phyloP scores from a whole-genome alignment of 768 basidiomycete genomes.

The Hemileccinum rubropunctum region DNA sequence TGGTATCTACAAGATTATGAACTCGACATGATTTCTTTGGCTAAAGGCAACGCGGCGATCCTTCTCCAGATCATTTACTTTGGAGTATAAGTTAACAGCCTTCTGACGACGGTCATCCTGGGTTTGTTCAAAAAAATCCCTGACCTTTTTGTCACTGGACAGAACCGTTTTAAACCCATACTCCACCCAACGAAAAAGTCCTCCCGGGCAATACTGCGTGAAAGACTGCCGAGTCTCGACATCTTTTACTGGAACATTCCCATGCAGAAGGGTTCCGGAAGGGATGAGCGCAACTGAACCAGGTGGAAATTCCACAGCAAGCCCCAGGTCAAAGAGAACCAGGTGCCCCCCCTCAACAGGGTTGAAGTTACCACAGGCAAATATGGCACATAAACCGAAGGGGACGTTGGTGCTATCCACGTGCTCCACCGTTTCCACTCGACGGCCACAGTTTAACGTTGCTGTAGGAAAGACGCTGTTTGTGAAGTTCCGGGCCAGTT shows the following conservation, averaged over 20 bases:
- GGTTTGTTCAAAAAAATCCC: too few species aligned
- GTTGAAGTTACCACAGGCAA: conserved; percentile 21
- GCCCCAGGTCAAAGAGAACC: background rate
- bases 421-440: conserved; percentile 16
- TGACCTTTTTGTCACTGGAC: too few species aligned
- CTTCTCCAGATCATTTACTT: too few species aligned
- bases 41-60: too few species aligned
- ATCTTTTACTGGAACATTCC: background rate
- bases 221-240: background rate
- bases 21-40: too few species aligned
- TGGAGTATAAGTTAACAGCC: too few species aligned
- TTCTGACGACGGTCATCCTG: too few species aligned
- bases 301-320: background rate
- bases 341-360: background rate
- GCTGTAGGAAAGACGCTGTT: conserved; percentile 27
- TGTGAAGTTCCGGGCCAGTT: conserved; percentile 4
- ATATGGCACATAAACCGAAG: conserved; percentile 33
- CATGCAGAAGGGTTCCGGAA: background rate
- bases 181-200: background rate
- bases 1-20: too few species aligned
- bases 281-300: background rate
- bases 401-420: conserved; percentile 31
- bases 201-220: conserved; percentile 6
- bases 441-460: conserved; percentile 32
- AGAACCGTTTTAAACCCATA: too few species aligned